Conservation (phyloP, 768 basidiomycete genomes). For the Astraeus odoratus region DNA sequence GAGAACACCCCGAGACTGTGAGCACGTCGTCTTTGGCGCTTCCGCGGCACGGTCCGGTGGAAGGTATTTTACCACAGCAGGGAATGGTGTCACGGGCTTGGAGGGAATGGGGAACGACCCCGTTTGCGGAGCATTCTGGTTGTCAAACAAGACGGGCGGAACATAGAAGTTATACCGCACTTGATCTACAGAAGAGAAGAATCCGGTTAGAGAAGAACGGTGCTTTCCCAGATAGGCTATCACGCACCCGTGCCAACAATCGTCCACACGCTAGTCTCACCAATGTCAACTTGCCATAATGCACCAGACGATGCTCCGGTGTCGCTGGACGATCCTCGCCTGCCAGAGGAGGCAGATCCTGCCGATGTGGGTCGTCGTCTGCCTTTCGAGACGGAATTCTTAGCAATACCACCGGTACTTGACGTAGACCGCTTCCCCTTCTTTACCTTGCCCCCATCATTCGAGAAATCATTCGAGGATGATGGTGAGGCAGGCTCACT, state of each 20-base stretch:
- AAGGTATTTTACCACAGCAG: slow-evolving; percentile 83
- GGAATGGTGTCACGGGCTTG: slow-evolving; percentile 82
- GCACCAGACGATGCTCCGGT: slow-evolving; percentile 68
- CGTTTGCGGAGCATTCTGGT: slow-evolving; percentile 62
- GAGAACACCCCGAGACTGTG: slow-evolving; percentile 57
- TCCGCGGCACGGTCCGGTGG: slow-evolving; percentile 85
- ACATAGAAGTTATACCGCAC: slow-evolving; percentile 92
- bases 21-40: slow-evolving; percentile 66
- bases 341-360: slow-evolving; percentile 58
- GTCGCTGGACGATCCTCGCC: slow-evolving; percentile 63
- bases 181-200: slow-evolving; percentile 48
- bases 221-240: background rate
- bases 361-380: slow-evolving; percentile 75
- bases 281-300: slow-evolving; percentile 85
- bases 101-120: slow-evolving; percentile 74
- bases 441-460: slow-evolving; percentile 81
- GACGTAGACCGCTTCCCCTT: slow-evolving; percentile 72
- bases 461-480: slow-evolving; percentile 60
- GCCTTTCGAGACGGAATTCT: slow-evolving; percentile 35
- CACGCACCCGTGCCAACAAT: slow-evolving; percentile 80
- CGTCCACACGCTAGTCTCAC: slow-evolving; percentile 92
- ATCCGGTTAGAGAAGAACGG: slow-evolving; percentile 13
- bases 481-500: slow-evolving; percentile 67
- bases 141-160: slow-evolving; percentile 77
- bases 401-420: slow-evolving; percentile 44